Conservation (phyloP, 495 filamentous ascomycete species). For the Collariella sp. region DNA sequence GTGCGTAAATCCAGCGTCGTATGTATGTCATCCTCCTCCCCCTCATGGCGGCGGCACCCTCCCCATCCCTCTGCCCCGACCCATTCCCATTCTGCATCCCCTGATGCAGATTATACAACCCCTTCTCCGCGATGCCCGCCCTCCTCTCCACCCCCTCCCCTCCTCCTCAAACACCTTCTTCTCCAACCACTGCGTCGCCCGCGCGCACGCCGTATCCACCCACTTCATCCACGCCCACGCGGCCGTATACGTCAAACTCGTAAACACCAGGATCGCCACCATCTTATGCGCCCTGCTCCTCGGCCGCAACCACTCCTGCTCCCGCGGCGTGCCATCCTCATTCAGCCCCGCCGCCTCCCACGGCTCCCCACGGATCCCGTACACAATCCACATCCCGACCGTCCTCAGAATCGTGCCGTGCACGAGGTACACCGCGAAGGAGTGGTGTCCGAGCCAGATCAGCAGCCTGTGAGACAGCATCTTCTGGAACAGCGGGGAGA, state of each 20-base stretch:
- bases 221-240: slow-evolving; percentile 58
- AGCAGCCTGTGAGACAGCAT: slow-evolving; percentile 48
- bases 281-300: slow-evolving; percentile 31
- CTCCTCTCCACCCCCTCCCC: slow-evolving; percentile 16
- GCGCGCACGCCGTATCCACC: slow-evolving; percentile 56
- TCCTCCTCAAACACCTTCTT: slow-evolving; percentile 47
- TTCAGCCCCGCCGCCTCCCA: slow-evolving; percentile 30
- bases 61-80: not conserved
- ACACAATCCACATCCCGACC: slow-evolving; percentile 55
- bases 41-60: slow-evolving; percentile 11
- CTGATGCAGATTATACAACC: slow-evolving; percentile 3
- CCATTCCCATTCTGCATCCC: slow-evolving; percentile 12
- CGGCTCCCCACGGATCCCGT: slow-evolving; percentile 47
- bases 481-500: slow-evolving; percentile 47
- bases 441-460: slow-evolving; percentile 58
- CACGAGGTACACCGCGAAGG: slow-evolving; percentile 59
- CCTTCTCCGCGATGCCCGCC: slow-evolving; percentile 24
- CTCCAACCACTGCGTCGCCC: slow-evolving; percentile 50
- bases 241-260: slow-evolving; percentile 44
- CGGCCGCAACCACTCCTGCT: slow-evolving; percentile 28
- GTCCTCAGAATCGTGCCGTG: slow-evolving; percentile 57
- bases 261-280: slow-evolving; percentile 25
- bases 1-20: too few relatives aligned
- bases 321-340: slow-evolving; percentile 23
- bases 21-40: not conserved